Percentiles rank a stretch among this genome's conserved stretches.
These are phyloP conservation scores for Psilocybe cyanescens DNA, from an alignment of 768 basidiomycete species.

Conservation along the genomic window DNA sequence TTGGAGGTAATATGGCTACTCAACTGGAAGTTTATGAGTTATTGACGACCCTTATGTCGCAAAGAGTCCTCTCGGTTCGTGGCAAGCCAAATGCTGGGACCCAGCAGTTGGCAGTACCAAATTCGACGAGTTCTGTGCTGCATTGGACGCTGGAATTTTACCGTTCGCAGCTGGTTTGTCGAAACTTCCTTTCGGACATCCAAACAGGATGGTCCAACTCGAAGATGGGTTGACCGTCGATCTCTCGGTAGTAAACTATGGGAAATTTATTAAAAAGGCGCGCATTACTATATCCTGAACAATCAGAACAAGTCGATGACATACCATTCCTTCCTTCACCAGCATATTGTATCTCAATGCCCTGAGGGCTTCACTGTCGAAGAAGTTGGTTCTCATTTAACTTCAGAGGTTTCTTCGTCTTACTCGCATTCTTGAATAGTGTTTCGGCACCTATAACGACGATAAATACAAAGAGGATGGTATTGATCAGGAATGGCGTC, in stretches of 20 bases:
- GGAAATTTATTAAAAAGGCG: conserved; percentile 74
- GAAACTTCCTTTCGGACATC: conserved; percentile 51
- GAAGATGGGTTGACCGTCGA: conserved; percentile 54
- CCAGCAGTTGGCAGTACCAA: conserved; percentile 60
- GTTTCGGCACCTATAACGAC: conserved; percentile 86
- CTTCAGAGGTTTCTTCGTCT: not conserved
- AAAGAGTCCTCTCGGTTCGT: conserved; percentile 65
- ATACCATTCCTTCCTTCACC: not conserved
- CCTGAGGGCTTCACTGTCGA: conserved; percentile 43
- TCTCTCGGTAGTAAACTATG: conserved; percentile 72
- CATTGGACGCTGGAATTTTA: conserved; percentile 51
- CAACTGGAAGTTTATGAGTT: not conserved
- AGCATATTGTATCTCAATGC: conserved; percentile 65
- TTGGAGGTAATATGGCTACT: conserved; percentile 54
- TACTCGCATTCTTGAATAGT: conserved; percentile 44
- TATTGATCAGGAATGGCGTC: conserved; percentile 77
- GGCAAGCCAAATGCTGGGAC: conserved; percentile 93
- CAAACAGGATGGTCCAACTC: conserved; percentile 50
- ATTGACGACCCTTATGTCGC: not conserved
- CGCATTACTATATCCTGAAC: conserved; percentile 8
- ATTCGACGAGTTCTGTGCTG: conserved; percentile 73
- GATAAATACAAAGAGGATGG: conserved; percentile 61
- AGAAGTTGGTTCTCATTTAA: conserved; percentile 29
- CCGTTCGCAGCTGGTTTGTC: conserved; percentile 27
- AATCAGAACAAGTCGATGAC: not conserved